Evolutionary conservation across 1,139 yeast species (phyloP).

Genomic region (Pneumocystis sp.): DNA sequence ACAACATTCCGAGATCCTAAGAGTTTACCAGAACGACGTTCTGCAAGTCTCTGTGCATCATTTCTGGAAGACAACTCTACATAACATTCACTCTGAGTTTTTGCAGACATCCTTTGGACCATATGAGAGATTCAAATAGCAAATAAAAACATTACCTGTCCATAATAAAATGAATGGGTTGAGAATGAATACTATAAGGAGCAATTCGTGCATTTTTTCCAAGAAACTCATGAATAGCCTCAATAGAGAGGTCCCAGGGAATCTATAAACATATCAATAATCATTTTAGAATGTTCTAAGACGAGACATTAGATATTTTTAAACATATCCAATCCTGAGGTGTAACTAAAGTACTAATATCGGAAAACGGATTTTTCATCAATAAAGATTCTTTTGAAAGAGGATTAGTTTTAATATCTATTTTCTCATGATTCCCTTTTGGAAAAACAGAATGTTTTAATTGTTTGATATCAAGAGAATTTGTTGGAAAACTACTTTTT

Average conservation of each 20-base stretch:
- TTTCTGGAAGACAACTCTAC: constrained; percentile 5
- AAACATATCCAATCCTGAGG: constrained; percentile 5
- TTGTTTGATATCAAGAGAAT: background rate
- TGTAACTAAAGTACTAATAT: background rate
- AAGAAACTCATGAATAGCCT: constrained; percentile 8
- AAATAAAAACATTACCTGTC: constrained; percentile 2
- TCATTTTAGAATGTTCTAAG: background rate
- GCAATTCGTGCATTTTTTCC: constrained; percentile 8
- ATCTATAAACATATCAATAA: background rate
- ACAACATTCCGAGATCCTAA: constrained; percentile 7
- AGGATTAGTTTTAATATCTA: background rate
- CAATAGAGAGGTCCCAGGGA: constrained; percentile 12
- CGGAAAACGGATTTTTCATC: background rate
- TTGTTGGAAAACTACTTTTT: background rate
- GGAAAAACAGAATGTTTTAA: background rate
- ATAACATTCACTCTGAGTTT: constrained; percentile 8
- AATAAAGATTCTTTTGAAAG: background rate
- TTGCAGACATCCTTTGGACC: constrained; percentile 8
- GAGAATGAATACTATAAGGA: constrained; percentile 1
- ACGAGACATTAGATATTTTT: constrained; percentile 8
- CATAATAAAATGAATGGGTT: constrained; percentile 1
- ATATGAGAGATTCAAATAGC: constrained; percentile 3
- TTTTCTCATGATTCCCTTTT: background rate
- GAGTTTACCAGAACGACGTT: constrained; percentile 3
- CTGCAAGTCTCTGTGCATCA: constrained; percentile 11